Percentiles rank a stretch among this genome's conserved stretches.
phyloP scores from a whole-genome alignment of 1,284 basidiomycete species.

The Ganoderma meredithae region DNA sequence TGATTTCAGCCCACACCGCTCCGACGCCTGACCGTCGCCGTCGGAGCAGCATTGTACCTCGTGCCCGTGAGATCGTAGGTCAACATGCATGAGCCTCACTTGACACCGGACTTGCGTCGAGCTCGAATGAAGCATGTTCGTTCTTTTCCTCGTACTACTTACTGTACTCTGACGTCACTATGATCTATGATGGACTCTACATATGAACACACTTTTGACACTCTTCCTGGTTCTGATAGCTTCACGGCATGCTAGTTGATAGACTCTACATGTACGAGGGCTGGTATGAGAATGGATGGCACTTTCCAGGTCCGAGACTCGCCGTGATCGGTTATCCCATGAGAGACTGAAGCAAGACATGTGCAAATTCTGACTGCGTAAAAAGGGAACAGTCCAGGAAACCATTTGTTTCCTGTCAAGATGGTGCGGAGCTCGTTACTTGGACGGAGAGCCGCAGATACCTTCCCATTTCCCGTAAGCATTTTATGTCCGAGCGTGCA shows the following conservation, averaged over 20 bases:
- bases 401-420: too few species aligned
- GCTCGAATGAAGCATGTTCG: not conserved
- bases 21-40: constrained; percentile 34
- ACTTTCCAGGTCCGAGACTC: not conserved
- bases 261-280: not conserved
- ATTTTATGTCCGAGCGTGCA: constrained; percentile 24
- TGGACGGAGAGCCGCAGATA: constrained; percentile 19
- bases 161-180: not conserved
- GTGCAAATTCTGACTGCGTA: not conserved
- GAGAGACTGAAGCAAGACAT: not conserved
- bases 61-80: not conserved
- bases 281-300: not conserved
- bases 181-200: not conserved
- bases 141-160: not conserved
- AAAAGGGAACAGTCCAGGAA: not conserved
- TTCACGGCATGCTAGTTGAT: too few species aligned
- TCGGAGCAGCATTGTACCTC: constrained; percentile 46
- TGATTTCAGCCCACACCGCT: constrained; percentile 27
- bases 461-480: constrained; percentile 17
- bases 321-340: too few species aligned
- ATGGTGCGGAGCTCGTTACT: constrained; percentile 15
- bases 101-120: too few species aligned
- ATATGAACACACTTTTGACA: not conserved
- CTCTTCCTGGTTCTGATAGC: too few species aligned
- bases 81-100: not conserved